Evolutionary conservation across 139 green algal species (phyloP), one percentile per base, ranked within the genome.

Genomic region (Haematococcus lacustris): DNA sequence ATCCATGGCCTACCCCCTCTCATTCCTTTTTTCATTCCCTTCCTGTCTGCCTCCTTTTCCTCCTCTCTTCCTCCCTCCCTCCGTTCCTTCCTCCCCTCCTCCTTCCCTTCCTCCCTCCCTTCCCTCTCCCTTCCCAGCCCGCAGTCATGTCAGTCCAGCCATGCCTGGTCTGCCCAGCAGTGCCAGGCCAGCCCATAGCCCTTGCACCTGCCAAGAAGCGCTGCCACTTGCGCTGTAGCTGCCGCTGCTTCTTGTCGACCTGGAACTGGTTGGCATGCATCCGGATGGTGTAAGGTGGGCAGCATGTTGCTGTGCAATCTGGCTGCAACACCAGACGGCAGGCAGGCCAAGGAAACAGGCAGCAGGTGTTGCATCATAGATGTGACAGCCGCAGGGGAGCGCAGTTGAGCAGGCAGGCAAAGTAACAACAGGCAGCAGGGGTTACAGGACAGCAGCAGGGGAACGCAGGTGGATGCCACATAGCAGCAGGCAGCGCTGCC

Each of bases 281-380:
- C 0, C 84, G 81, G 39, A 89, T 86, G 37, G 81, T 89, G 79
- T 87, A 89, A 57, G 78, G 72, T 30, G 73, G 62, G 71, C 84
- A 89, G 75, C 84, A 89, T 0, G 72, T 79, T 25, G 2, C 26
- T 13, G 38, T 21, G 51, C 84, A 75, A 73, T 85, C 60, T 3
- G 82, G 74, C 81, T 86, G 71, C 33, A 73, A 17, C 40, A 53
- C n/a, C 37, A 38, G 30, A 41, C 23, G 25, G 26, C 59, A 66
- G 30, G 13, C 59, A 68, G 26, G 40, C 61, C 5, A 47, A 39
- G 5, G 40, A 30, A 71, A 40, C 66, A 57, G 39, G 37, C 60
- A 41, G 41, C 30, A 73, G 13, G 37, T 23, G 1, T 33, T 34
- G n/a, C n/a, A n/a, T n/a, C n/a, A n/a, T n/a, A n/a, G n/a, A n/a